Percentiles rank a stretch among this genome's conserved stretches.
These are phyloP conservation scores for Thelonectria rubi DNA, from an alignment of 2,329 filamentous ascomycete species.

Conservation along the genomic window DNA sequence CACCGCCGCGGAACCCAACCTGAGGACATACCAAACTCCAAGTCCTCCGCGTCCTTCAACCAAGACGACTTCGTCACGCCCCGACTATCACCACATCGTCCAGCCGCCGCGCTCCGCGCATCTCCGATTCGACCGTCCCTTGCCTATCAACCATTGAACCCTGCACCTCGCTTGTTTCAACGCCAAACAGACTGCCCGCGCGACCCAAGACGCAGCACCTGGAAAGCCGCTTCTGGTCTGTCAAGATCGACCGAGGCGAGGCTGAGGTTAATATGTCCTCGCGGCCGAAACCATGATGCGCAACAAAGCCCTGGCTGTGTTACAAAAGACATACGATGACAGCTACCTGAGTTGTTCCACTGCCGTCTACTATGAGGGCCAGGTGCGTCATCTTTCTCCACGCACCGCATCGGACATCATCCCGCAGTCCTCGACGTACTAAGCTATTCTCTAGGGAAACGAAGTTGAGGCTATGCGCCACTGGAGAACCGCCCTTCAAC, in stretches of 20 bases:
- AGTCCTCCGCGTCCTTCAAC: conserved; percentile 35
- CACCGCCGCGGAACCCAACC: conserved; percentile 28
- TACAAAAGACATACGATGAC: conserved; percentile 98
- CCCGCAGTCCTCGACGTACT: conserved; percentile 18
- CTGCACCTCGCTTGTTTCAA: conserved; percentile 6
- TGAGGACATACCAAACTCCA: conserved; percentile 27
- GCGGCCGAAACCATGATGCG: conserved; percentile 58
- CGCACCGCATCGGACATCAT: background rate
- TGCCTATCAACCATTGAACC: conserved; percentile 7
- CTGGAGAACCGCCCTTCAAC: conserved; percentile 88
- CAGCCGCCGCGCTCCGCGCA: background rate
- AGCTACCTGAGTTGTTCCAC: conserved; percentile 95
- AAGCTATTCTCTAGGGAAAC: conserved; percentile 72
- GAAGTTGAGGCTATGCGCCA: conserved; percentile 89
- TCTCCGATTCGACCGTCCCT: background rate
- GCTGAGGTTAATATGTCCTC: conserved; percentile 43
- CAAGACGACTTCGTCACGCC: conserved; percentile 16
- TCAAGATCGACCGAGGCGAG: conserved; percentile 24
- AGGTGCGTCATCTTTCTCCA: conserved; percentile 62
- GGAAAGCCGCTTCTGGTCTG: conserved; percentile 9
- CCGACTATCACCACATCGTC: conserved; percentile 10
- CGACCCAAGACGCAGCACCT: conserved; percentile 7
- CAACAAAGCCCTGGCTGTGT: conserved; percentile 69
- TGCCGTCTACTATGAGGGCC: conserved; percentile 93
- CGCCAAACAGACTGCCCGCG: conserved; percentile 10